Evolutionary conservation across 371 early-diverging fungal genomes (phyloP), one percentile per base, ranked within the genome.

Genomic region (Syncephalastrum contaminatum): DNA sequence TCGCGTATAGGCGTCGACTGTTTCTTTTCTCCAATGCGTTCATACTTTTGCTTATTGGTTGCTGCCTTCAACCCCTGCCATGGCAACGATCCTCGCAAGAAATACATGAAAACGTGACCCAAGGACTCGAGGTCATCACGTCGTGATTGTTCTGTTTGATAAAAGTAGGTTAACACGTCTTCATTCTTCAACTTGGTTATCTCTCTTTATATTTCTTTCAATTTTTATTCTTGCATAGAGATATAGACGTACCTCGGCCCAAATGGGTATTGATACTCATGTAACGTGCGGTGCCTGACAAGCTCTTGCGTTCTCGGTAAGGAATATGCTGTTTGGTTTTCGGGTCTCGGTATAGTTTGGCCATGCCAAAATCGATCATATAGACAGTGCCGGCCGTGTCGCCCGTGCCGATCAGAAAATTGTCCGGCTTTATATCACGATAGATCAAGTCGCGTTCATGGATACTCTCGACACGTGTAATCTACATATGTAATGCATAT

Each of bases 371-470:
- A 67, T 95, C 96, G 48, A 95, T 78, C 66, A 89, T 87, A 58
- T 82, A 85, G 27, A 86, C 67, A 22, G 67, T 69, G 55, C 71
- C 70, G 7, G 75, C 72, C 27, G 77, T 72, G 56, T 73, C 60
- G 7, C 87, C 79, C 14, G 87, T 72, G 46, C 93, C 92, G 52
- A 92, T 83, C 21, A 94, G 72, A 69, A 99, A 98, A 82, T 99
- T 99, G 72, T 98, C 99, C 14, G 99, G 99, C 70, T 99, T 99
- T 65, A 99, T 96, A 70, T 99, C 99, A 53, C 98, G 86, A 73
- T 99, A 98, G 43, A 99, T 90, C 56, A 94, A 77, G 66, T 93
- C 90, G 72, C 89, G 88, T 59, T 94, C 92, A 66, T 99, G 99
- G 52, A 98, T 85, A 4, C 85, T 81, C 77, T 97, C 96, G 21